These are phyloP conservation scores for Phytophthora pseudosyringae DNA, from an alignment of 352 stramenopile species.

Conservation along the genomic window DNA sequence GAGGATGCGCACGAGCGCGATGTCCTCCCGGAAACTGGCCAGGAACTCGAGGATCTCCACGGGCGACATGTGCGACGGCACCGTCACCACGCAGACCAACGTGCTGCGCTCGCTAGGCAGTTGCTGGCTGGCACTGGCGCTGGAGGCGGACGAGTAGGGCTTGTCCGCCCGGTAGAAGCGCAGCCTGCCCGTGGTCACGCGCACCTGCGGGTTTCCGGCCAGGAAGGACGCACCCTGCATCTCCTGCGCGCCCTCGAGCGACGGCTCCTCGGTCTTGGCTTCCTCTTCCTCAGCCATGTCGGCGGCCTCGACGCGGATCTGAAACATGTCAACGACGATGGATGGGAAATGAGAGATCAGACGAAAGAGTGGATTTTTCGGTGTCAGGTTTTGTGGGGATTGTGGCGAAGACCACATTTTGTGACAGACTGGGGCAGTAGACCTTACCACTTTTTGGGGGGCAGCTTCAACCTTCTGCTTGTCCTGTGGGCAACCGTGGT, in stretches of 20 bases:
- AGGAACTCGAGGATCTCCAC: slow-evolving; percentile 89
- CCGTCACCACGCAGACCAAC: slow-evolving; percentile 82
- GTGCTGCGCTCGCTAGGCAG: slow-evolving; percentile 76
- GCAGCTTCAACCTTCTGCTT: too few species aligned
- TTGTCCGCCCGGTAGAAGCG: slow-evolving; percentile 84
- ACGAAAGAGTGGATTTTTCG: not conserved
- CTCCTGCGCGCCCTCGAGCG: slow-evolving; percentile 24
- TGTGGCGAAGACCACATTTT: slow-evolving; percentile 12
- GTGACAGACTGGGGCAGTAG: not conserved
- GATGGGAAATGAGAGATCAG: not conserved
- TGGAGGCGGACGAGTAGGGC: slow-evolving; percentile 39
- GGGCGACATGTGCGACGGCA: slow-evolving; percentile 85
- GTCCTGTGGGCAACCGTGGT: too few species aligned
- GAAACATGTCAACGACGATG: slow-evolving; percentile 64
- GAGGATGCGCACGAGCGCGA: slow-evolving; percentile 80
- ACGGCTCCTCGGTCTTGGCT: slow-evolving; percentile 36
- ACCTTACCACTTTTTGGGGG: not conserved
- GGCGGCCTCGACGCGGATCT: slow-evolving; percentile 80
- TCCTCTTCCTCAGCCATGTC: slow-evolving; percentile 53
- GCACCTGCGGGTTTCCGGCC: slow-evolving; percentile 81
- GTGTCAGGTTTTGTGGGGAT: slow-evolving; percentile 9
- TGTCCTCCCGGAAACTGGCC: slow-evolving; percentile 72
- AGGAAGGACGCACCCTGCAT: slow-evolving; percentile 59
- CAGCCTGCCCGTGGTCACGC: slow-evolving; percentile 76
- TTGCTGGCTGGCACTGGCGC: slow-evolving; percentile 31